phyloP scores from a whole-genome alignment of 768 basidiomycete species.

The Peribolospora kevripleyi region DNA sequence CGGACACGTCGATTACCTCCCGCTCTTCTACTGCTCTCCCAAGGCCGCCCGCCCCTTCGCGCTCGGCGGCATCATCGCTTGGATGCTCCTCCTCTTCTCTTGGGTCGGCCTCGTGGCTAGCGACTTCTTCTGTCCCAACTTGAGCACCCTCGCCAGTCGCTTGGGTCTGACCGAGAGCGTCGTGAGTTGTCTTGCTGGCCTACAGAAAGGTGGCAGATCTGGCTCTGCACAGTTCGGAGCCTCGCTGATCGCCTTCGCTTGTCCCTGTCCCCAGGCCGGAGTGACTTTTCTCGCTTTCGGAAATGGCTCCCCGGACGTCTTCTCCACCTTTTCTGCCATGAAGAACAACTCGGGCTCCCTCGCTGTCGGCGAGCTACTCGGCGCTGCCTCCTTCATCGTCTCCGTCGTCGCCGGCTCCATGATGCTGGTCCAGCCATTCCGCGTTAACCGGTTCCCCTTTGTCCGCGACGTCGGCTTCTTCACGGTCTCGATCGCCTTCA shows the following conservation, averaged over 20 bases:
- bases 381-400: slow-evolving; percentile 85
- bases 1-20: slow-evolving; percentile 39
- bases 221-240: too few relatives aligned
- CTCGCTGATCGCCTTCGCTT: not conserved
- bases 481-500: slow-evolving; percentile 47
- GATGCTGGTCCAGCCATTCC: slow-evolving; percentile 87
- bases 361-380: slow-evolving; percentile 82
- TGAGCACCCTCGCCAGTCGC: slow-evolving; percentile 52
- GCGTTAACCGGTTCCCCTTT: slow-evolving; percentile 54
- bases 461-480: slow-evolving; percentile 89
- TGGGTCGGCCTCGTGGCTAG: slow-evolving; percentile 84
- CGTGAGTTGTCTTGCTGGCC: slow-evolving; percentile 1
- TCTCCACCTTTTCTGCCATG: slow-evolving; percentile 87
- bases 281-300: slow-evolving; percentile 94
- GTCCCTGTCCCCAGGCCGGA: slow-evolving; percentile 30
- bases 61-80: slow-evolving; percentile 40
- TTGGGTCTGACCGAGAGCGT: slow-evolving; percentile 78
- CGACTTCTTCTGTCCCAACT: slow-evolving; percentile 93
- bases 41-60: slow-evolving; percentile 31
- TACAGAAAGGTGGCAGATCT: not conserved
- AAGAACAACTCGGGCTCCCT: slow-evolving; percentile 57
- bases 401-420: slow-evolving; percentile 94
- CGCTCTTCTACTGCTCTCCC: slow-evolving; percentile 43
- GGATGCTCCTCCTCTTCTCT: slow-evolving; percentile 82
- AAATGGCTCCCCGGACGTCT: slow-evolving; percentile 89